A percentile compares a stretch with the other conserved stretches of the same genome.
These are phyloP conservation scores for Sabuloglossum arenarium DNA, from an alignment of 495 filamentous ascomycete genomes.

Conservation along the genomic window DNA sequence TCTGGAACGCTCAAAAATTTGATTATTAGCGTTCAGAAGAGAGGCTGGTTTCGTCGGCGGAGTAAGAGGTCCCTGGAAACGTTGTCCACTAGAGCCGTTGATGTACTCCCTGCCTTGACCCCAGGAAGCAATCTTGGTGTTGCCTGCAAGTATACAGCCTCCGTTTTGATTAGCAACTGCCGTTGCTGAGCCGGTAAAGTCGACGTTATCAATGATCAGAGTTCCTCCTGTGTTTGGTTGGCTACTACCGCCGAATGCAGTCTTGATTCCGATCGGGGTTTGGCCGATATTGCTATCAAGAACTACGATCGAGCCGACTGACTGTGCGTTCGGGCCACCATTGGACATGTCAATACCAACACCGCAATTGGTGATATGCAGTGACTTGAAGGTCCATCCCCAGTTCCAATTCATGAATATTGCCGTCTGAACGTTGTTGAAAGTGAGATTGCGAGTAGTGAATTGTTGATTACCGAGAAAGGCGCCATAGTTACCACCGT, in stretches of 20 bases:
- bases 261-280: slow-evolving; percentile 51
- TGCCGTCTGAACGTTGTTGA: slow-evolving; percentile 75
- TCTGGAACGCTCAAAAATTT: slow-evolving; percentile 43
- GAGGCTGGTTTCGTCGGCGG: slow-evolving; percentile 32
- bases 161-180: slow-evolving; percentile 32
- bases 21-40: slow-evolving; percentile 32
- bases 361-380: slow-evolving; percentile 61
- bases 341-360: slow-evolving; percentile 70
- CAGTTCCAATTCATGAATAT: slow-evolving; percentile 93
- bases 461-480: slow-evolving; percentile 93
- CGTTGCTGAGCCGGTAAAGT: slow-evolving; percentile 38
- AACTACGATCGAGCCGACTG: slow-evolving; percentile 61
- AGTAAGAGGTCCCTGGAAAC: slow-evolving; percentile 28
- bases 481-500: slow-evolving; percentile 65
- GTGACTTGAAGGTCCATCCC: slow-evolving; percentile 70
- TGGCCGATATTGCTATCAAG: slow-evolving; percentile 60
- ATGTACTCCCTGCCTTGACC: slow-evolving; percentile 55
- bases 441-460: slow-evolving; percentile 75
- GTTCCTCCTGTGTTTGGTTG: slow-evolving; percentile 49
- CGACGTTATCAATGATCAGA: slow-evolving; percentile 71
- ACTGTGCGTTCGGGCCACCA: slow-evolving; percentile 33
- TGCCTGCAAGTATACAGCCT: slow-evolving; percentile 44
- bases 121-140: slow-evolving; percentile 42
- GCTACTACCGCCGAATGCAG: slow-evolving; percentile 38
- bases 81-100: slow-evolving; percentile 13